Percentiles rank a stretch among this genome's conserved stretches.
phyloP scores from a whole-genome alignment of 805 yeast species.

The Brettanomyces bruxellensis region DNA sequence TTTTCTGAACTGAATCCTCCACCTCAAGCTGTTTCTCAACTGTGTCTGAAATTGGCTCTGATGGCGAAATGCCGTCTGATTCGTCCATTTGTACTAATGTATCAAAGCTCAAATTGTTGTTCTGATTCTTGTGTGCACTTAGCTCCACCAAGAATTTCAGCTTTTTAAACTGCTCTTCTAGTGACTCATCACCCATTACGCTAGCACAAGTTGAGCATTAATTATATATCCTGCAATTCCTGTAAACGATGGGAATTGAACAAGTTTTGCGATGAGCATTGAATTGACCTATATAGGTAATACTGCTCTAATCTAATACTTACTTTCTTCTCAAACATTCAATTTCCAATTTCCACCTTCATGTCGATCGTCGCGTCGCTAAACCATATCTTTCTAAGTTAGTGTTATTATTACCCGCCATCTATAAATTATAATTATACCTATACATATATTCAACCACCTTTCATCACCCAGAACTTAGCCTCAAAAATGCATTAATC shows the following conservation, averaged over 20 bases:
- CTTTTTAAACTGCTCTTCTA: neutral
- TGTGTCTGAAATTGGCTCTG: slow-evolving; percentile 26
- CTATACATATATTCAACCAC: neutral
- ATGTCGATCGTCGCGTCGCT: neutral
- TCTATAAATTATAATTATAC: too few species aligned
- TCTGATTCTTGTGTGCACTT: neutral
- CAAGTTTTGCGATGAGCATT: neutral
- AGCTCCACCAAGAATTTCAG: neutral
- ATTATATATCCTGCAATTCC: too few species aligned
- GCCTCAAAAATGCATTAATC: too few species aligned
- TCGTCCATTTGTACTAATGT: slow-evolving; percentile 18
- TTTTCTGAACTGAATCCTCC: slow-evolving; percentile 24
- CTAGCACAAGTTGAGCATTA: too few species aligned
- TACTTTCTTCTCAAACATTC: too few species aligned
- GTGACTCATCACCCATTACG: neutral
- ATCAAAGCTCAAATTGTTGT: slow-evolving; percentile 13
- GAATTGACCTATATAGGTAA: slow-evolving; percentile 2
- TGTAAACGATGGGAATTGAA: too few species aligned
- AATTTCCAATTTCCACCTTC: too few species aligned
- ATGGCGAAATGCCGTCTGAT: slow-evolving; percentile 5
- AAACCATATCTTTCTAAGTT: too few species aligned
- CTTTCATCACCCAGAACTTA: neutral
- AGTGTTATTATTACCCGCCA: too few species aligned
- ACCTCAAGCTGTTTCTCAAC: slow-evolving; percentile 30
- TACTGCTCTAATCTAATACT: neutral